Evolutionary conservation across 1,139 yeast genomes (phyloP).

Genomic region (Suhomyces taliae): DNA sequence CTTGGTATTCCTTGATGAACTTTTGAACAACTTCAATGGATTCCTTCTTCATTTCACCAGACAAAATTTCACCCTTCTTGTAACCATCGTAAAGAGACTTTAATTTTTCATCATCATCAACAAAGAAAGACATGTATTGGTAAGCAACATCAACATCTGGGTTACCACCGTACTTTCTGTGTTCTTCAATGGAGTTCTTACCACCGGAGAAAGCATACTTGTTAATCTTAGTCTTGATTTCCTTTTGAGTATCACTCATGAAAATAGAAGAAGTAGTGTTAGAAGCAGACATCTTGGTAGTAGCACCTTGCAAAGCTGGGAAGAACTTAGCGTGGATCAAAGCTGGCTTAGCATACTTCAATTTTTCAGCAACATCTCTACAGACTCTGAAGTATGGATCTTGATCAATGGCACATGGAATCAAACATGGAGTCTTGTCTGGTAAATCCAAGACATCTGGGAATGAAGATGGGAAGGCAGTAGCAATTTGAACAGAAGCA

Average conservation of each 20-base stretch:
- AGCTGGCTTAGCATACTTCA: constrained; percentile 88
- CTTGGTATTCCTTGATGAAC: constrained; percentile 81
- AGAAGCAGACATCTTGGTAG: constrained; percentile 96
- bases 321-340: constrained; percentile 92
- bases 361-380: constrained; percentile 94
- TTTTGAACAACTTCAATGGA: constrained; percentile 80
- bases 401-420: constrained; percentile 99
- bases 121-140: constrained; percentile 88
- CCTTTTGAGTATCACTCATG: constrained; percentile 92
- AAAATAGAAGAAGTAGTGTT: constrained; percentile 79
- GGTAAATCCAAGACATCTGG: constrained; percentile 89
- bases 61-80: constrained; percentile 76
- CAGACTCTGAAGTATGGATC: constrained; percentile 98
- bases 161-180: constrained; percentile 84
- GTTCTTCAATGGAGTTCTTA: constrained; percentile 82
- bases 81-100: constrained; percentile 63
- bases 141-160: constrained; percentile 95
- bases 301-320: constrained; percentile 97
- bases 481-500: constrained; percentile 93
- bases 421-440: constrained; percentile 87
- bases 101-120: constrained; percentile 82
- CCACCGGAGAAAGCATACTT: constrained; percentile 98
- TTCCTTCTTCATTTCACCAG: constrained; percentile 91
- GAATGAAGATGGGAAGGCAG: constrained; percentile 94
- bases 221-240: constrained; percentile 91